Percentiles rank a stretch among this genome's conserved stretches.
phyloP scores from a whole-genome alignment of 805 yeast species.

The Candida fluviatilis region DNA sequence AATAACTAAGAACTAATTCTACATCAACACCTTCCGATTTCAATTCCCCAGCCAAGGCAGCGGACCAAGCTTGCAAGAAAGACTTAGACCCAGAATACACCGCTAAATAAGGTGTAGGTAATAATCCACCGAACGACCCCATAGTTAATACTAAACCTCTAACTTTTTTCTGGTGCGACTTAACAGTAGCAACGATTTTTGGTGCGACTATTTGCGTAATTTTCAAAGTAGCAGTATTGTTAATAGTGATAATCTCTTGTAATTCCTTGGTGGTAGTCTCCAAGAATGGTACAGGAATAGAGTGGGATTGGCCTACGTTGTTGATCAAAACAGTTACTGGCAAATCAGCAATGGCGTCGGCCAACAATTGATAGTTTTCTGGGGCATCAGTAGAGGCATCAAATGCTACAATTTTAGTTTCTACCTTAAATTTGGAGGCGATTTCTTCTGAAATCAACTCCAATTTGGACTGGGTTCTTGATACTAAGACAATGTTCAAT shows the following conservation, averaged over 20 bases:
- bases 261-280: constrained; percentile 77
- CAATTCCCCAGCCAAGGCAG: constrained; percentile 84
- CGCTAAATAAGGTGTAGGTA: constrained; percentile 90
- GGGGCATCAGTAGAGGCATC: constrained; percentile 68
- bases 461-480: constrained; percentile 79
- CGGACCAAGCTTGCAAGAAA: constrained; percentile 90
- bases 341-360: constrained; percentile 42
- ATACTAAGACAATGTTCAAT: constrained; percentile 75
- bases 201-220: constrained; percentile 82
- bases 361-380: constrained; percentile 52
- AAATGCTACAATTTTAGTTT: constrained; percentile 65
- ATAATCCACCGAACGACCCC: constrained; percentile 96
- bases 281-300: constrained; percentile 88
- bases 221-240: constrained; percentile 77
- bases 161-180: constrained; percentile 31
- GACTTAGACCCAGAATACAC: constrained; percentile 96
- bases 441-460: constrained; percentile 62
- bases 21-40: constrained; percentile 70
- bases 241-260: constrained; percentile 76
- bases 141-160: constrained; percentile 82
- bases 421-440: constrained; percentile 51
- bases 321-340: constrained; percentile 77
- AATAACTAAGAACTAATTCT: constrained; percentile 77
- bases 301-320: constrained; percentile 93
- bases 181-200: constrained; percentile 52